These are phyloP conservation scores for Phoma herbarum DNA, from an alignment of 2,329 filamentous ascomycete species.

Conservation along the genomic window DNA sequence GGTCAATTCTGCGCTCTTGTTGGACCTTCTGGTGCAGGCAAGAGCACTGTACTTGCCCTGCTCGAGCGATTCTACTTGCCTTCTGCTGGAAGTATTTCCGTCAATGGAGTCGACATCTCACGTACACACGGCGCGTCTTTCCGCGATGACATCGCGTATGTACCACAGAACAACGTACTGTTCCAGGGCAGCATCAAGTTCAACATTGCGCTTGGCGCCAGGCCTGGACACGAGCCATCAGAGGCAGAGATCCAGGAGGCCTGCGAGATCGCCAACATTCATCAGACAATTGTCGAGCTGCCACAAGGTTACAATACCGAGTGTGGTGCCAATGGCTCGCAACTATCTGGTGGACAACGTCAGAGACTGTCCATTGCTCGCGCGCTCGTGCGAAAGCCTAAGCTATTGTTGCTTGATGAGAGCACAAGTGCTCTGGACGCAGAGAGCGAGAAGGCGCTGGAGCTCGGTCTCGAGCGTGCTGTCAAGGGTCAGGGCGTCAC, in stretches of 20 bases:
- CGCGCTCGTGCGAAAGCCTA: constrained; percentile 55
- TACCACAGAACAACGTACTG: constrained; percentile 59
- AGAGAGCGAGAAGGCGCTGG: constrained; percentile 53
- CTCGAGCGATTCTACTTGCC: constrained; percentile 65
- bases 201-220: constrained; percentile 58
- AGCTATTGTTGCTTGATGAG: constrained; percentile 54
- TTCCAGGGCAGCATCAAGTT: constrained; percentile 60
- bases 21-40: constrained; percentile 72
- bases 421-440: constrained; percentile 55
- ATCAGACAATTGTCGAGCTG: constrained; percentile 70
- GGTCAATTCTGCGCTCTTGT: constrained; percentile 71
- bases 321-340: constrained; percentile 53
- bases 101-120: constrained; percentile 62
- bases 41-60: constrained; percentile 68
- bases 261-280: constrained; percentile 73
- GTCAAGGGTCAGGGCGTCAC: constrained; percentile 50
- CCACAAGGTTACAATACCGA: constrained; percentile 71
- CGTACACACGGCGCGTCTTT: constrained; percentile 51
- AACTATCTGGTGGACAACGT: constrained; percentile 55
- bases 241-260: constrained; percentile 71
- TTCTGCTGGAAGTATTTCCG: constrained; percentile 58
- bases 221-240: constrained; percentile 63
- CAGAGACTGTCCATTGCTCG: constrained; percentile 56
- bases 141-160: constrained; percentile 57
- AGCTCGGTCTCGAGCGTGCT: constrained; percentile 51